Evolutionary conservation across 1,284 basidiomycete genomes (phyloP).

Genomic region (Trichosporon sp.): DNA sequence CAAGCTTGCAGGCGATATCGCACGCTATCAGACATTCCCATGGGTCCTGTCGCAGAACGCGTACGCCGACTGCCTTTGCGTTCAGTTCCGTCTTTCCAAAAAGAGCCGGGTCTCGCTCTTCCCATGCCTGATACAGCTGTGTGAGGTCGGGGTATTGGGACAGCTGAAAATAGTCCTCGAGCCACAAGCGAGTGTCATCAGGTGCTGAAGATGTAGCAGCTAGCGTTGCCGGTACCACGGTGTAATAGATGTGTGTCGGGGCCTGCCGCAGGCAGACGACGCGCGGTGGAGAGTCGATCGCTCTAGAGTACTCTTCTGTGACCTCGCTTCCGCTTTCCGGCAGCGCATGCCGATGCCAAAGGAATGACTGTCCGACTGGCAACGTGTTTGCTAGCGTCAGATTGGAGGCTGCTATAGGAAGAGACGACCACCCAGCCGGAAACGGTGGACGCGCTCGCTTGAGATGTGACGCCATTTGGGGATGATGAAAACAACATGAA

Average conservation of each 20-base stretch:
- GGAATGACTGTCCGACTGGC: slow-evolving; percentile 55
- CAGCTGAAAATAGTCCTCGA: slow-evolving; percentile 88
- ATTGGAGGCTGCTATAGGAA: slow-evolving; percentile 41
- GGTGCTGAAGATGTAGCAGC: slow-evolving; percentile 54
- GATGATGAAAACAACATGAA: not conserved
- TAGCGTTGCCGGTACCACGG: slow-evolving; percentile 64
- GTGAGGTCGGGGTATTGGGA: slow-evolving; percentile 38
- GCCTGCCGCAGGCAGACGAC: slow-evolving; percentile 80
- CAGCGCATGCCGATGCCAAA: slow-evolving; percentile 50
- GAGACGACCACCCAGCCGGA: slow-evolving; percentile 45
- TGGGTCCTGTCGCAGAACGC: slow-evolving; percentile 87
- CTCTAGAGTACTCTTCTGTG: slow-evolving; percentile 51
- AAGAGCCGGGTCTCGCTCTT: slow-evolving; percentile 66
- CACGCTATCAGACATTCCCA: slow-evolving; percentile 94
- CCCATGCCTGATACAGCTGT: slow-evolving; percentile 79
- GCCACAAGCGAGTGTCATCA: slow-evolving; percentile 71
- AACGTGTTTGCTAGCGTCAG: slow-evolving; percentile 53
- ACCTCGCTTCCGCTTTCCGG: slow-evolving; percentile 21
- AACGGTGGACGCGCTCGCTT: slow-evolving; percentile 41
- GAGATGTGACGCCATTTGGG: not conserved
- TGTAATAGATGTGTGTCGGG: slow-evolving; percentile 68
- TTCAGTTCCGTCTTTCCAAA: slow-evolving; percentile 68
- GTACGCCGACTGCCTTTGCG: slow-evolving; percentile 61
- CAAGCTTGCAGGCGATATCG: not conserved
- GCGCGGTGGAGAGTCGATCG: slow-evolving; percentile 58